These are phyloP conservation scores for Madurella fahalii DNA, from an alignment of 2,329 filamentous ascomycete species.

Conservation along the genomic window DNA sequence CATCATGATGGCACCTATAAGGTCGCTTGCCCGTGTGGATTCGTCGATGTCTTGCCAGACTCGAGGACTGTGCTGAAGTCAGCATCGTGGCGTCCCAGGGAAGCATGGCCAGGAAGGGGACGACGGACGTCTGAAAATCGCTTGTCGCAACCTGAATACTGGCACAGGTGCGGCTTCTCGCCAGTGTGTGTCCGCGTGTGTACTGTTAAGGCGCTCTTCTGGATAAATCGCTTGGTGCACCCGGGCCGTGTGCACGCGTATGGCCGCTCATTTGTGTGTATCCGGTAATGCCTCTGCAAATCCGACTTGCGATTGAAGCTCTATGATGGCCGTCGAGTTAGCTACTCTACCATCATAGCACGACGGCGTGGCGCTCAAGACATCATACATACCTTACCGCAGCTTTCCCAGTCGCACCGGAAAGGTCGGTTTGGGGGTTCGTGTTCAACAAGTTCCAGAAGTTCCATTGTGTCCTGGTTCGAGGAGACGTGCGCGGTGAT, in stretches of 20 bases:
- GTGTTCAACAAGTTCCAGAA: slow-evolving; percentile 62
- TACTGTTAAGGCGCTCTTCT: slow-evolving; percentile 65
- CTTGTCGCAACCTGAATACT: slow-evolving; percentile 62
- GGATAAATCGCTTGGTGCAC: slow-evolving; percentile 68
- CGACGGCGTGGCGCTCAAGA: not conserved
- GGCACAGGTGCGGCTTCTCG: slow-evolving; percentile 67
- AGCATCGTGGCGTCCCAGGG: slow-evolving; percentile 23
- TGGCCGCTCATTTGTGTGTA: slow-evolving; percentile 67
- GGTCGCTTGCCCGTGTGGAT: slow-evolving; percentile 66
- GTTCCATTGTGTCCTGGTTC: slow-evolving; percentile 47
- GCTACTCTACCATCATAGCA: not conserved
- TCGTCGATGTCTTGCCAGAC: slow-evolving; percentile 59
- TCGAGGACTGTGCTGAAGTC: slow-evolving; percentile 52
- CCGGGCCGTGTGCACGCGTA: slow-evolving; percentile 57
- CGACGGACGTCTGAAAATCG: slow-evolving; percentile 63
- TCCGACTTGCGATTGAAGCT: slow-evolving; percentile 71
- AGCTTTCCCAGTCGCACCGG: slow-evolving; percentile 59
- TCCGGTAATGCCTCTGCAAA: slow-evolving; percentile 65
- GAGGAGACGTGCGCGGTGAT: slow-evolving; percentile 18
- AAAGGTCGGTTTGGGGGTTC: slow-evolving; percentile 60
- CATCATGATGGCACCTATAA: slow-evolving; percentile 58
- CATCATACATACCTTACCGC: slow-evolving; percentile 51
- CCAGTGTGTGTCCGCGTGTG: slow-evolving; percentile 68
- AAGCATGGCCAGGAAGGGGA: not conserved
- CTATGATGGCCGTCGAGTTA: slow-evolving; percentile 36